These are phyloP conservation scores for Cichorium intybus DNA, from an alignment of 140 eudicot genomes.

Conservation along the genomic window DNA sequence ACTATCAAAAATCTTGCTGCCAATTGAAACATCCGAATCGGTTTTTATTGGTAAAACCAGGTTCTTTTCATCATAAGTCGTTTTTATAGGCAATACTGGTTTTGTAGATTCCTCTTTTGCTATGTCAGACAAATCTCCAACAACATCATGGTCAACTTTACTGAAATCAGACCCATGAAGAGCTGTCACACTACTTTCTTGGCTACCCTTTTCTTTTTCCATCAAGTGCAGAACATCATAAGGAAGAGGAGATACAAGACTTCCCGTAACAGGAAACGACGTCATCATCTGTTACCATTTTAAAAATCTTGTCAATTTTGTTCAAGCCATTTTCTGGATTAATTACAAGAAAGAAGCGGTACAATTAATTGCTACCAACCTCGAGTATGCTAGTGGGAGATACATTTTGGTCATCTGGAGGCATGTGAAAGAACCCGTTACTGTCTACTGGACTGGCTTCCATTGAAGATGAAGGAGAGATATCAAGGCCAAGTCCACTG, in stretches of 20 bases:
- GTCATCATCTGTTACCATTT: constrained; percentile 79
- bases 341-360: not conserved
- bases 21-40: constrained; percentile 29
- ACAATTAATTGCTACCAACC: constrained; percentile 35
- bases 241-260: constrained; percentile 74
- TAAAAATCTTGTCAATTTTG: not conserved
- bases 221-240: constrained; percentile 44
- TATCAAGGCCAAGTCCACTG: constrained; percentile 96
- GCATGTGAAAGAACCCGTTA: constrained; percentile 45
- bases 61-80: not conserved
- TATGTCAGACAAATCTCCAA: constrained; percentile 25
- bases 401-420: constrained; percentile 33
- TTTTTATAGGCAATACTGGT: not conserved
- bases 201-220: constrained; percentile 54
- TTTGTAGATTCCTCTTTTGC: not conserved
- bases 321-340: not conserved
- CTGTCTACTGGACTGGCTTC: constrained; percentile 61
- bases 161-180: constrained; percentile 44
- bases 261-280: constrained; percentile 51
- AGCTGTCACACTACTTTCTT: constrained; percentile 40
- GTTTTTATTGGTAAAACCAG: not conserved
- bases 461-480: constrained; percentile 83
- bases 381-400: constrained; percentile 88
- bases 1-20: not conserved
- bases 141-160: constrained; percentile 36